Evolutionary conservation across 2,329 filamentous ascomycete species (phyloP).

Genomic region (Paraphoma sp.): DNA sequence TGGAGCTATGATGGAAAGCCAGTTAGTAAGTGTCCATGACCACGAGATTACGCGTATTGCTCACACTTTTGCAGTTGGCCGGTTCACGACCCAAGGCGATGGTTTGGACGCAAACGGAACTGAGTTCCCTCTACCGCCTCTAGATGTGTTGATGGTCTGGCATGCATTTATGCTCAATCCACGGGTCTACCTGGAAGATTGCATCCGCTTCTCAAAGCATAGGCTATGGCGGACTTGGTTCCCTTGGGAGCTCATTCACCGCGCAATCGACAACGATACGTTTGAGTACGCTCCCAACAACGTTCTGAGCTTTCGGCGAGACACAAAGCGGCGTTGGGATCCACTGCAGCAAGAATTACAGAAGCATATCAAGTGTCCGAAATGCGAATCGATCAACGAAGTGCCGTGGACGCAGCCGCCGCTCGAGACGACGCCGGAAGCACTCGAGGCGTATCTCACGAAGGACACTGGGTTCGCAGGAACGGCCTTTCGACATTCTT

Average conservation of each 20-base stretch:
- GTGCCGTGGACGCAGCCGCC: slow-evolving; percentile 67
- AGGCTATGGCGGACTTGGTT: slow-evolving; percentile 68
- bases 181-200: slow-evolving; percentile 75
- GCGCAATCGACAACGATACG: slow-evolving; percentile 60
- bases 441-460: slow-evolving; percentile 42
- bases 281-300: slow-evolving; percentile 61
- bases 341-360: slow-evolving; percentile 59
- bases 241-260: slow-evolving; percentile 62
- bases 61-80: background rate
- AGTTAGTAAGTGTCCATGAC: background rate
- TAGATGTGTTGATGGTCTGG: slow-evolving; percentile 80
- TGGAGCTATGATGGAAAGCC: background rate
- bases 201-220: slow-evolving; percentile 64
- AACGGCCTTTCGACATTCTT: slow-evolving; percentile 58
- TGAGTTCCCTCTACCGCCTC: slow-evolving; percentile 22
- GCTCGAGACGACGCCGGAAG: background rate
- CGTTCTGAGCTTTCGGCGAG: slow-evolving; percentile 52
- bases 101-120: slow-evolving; percentile 4
- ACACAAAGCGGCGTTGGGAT: slow-evolving; percentile 64
- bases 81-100: slow-evolving; percentile 8
- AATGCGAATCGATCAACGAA: slow-evolving; percentile 53
- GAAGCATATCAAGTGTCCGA: slow-evolving; percentile 63
- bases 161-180: slow-evolving; percentile 82
- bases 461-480: slow-evolving; percentile 68
- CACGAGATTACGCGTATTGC: background rate